These are phyloP conservation scores for Actinomortierella wolfii DNA, from an alignment of 371 early-diverging fungal genomes.

Conservation along the genomic window DNA sequence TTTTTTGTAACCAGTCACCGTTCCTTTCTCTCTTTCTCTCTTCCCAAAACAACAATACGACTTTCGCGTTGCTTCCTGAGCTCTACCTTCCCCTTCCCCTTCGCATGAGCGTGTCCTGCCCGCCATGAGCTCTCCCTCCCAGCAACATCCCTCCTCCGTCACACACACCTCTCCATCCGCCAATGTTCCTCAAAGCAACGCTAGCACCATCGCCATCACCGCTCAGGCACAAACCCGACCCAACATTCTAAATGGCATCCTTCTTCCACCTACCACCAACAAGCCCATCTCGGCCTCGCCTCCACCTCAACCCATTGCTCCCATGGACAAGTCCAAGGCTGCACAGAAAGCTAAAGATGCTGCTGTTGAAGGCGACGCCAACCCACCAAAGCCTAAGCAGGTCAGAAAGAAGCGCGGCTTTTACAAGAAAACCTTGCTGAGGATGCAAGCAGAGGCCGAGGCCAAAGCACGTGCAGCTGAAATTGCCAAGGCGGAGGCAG, in stretches of 20 bases:
- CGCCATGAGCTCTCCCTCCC: no score
- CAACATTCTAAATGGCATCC: background rate
- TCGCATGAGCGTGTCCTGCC: no score
- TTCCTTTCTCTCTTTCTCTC: background rate
- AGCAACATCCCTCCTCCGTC: background rate
- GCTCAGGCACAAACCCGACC: background rate
- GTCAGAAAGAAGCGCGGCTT: conserved; percentile 34
- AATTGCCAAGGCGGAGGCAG: no score
- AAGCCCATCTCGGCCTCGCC: background rate
- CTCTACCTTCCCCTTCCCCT: background rate
- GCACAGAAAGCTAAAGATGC: background rate
- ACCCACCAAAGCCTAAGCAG: background rate
- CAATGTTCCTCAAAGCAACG: background rate
- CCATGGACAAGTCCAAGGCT: background rate
- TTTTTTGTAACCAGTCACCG: background rate
- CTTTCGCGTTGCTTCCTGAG: background rate
- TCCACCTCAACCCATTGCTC: background rate
- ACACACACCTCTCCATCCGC: conserved; percentile 5
- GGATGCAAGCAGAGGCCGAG: conserved; percentile 32
- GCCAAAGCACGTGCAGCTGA: conserved; percentile 21
- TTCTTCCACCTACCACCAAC: no score
- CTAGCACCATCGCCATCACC: background rate
- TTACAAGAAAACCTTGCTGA: conserved; percentile 43
- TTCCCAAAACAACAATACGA: background rate
- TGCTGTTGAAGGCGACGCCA: background rate